phyloP scores from a whole-genome alignment of 2,329 filamentous ascomycete genomes.

The Hirsutella minnesotensis region DNA sequence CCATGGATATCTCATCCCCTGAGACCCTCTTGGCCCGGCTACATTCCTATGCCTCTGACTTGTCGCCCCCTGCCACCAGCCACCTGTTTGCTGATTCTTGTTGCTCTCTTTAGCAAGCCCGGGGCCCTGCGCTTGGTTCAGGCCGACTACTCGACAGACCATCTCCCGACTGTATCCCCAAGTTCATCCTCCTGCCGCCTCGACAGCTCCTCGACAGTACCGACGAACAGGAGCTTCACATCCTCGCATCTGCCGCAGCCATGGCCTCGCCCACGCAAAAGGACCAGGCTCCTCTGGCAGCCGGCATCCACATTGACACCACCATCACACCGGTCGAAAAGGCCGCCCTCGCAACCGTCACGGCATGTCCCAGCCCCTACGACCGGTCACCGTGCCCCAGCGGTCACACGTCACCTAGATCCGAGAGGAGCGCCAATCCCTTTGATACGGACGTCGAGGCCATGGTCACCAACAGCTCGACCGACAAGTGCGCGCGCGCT shows the following conservation, averaged over 20 bases:
- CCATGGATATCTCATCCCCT: too few relatives aligned
- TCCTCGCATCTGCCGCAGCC: background rate
- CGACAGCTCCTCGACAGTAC: background rate
- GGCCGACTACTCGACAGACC: too few relatives aligned
- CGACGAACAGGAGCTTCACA: background rate
- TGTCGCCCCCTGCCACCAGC: too few relatives aligned
- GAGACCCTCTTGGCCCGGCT: too few relatives aligned
- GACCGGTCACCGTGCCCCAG: conserved; percentile 17
- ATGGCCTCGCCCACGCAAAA: conserved; percentile 2
- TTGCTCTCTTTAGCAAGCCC: too few relatives aligned
- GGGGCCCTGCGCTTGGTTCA: too few relatives aligned
- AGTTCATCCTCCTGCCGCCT: background rate
- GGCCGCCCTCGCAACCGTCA: conserved; percentile 12
- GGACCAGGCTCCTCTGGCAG: background rate
- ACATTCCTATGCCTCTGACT: too few relatives aligned
- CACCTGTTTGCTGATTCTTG: too few relatives aligned
- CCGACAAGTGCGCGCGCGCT: conserved; percentile 17
- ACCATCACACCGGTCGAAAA: conserved; percentile 17
- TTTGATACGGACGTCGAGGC: conserved; percentile 49
- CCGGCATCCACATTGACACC: conserved; percentile 4
- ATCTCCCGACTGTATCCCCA: too few relatives aligned
- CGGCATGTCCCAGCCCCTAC: conserved; percentile 9
- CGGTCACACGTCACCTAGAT: conserved; percentile 31
- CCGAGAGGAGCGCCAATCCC: conserved; percentile 31
- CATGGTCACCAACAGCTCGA: conserved; percentile 27